Evolutionary conservation across 257 asterid genomes (phyloP).

Genomic region (Handroanthus guayacan): DNA sequence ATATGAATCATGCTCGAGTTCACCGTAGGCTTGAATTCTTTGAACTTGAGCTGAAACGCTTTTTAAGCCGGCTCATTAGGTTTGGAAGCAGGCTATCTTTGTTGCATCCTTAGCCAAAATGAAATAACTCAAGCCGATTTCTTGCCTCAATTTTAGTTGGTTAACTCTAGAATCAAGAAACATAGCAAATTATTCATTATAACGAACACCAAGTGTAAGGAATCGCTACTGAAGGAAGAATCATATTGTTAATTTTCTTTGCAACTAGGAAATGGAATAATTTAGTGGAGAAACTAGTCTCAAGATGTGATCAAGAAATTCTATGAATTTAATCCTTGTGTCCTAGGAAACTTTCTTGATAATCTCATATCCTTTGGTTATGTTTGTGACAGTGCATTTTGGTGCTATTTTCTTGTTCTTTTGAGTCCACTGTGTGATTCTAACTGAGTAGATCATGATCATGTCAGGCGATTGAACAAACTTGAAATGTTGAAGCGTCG

Average conservation of each 20-base stretch:
- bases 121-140: neutral
- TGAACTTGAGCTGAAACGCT: too few relatives aligned
- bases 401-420: neutral
- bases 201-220: neutral
- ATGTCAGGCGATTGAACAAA: conserved; percentile 73
- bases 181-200: too few relatives aligned
- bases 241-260: conserved; percentile 3
- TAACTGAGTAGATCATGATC: conserved; percentile 30
- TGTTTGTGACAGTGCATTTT: neutral
- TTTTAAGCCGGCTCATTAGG: too few relatives aligned
- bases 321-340: neutral
- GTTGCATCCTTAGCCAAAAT: too few relatives aligned
- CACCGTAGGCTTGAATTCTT: too few relatives aligned
- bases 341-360: neutral
- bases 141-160: neutral
- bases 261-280: neutral
- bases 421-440: neutral
- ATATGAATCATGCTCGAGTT: too few relatives aligned
- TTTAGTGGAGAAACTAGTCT: neutral
- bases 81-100: too few relatives aligned
- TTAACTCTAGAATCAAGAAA: neutral
- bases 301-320: conserved; percentile 9
- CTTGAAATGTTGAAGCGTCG: conserved; percentile 92
- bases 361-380: neutral
- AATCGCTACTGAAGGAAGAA: neutral